phyloP scores from a whole-genome alignment of 148 eudicot genomes.

The Rheum nobile region DNA sequence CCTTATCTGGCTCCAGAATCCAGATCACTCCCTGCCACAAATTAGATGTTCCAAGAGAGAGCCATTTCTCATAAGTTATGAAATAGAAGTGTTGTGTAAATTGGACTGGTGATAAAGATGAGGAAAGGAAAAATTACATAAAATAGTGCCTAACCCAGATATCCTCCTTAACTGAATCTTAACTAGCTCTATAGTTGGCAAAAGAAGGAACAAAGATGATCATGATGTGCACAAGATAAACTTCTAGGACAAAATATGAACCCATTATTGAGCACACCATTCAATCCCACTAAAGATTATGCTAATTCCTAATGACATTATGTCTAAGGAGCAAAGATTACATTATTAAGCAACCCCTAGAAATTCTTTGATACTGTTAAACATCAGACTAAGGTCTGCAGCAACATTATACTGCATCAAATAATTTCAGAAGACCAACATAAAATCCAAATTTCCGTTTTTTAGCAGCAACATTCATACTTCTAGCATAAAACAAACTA shows the following conservation, averaged over 20 bases:
- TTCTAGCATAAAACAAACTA: not conserved
- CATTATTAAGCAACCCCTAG: not conserved
- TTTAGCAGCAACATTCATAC: not conserved
- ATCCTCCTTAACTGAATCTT: not conserved
- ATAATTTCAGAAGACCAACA: not conserved
- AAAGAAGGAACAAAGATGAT: not conserved
- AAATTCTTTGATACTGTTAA: not conserved
- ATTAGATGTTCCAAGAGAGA: not conserved
- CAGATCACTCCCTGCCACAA: conserved; percentile 65
- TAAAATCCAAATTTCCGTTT: not conserved
- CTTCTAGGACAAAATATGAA: not conserved
- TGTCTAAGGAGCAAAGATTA: not conserved
- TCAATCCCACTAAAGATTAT: not conserved
- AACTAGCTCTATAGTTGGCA: not conserved
- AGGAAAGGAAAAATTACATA: not conserved
- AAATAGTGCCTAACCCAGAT: not conserved
- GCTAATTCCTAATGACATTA: not conserved
- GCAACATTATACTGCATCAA: not conserved
- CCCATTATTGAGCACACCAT: not conserved
- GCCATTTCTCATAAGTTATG: not conserved
- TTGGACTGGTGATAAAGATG: not conserved
- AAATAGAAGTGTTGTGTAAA: not conserved
- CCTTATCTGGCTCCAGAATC: conserved; percentile 63
- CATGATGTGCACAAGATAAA: not conserved
- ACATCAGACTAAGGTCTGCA: not conserved